Percentiles rank a stretch among this genome's conserved stretches.
phyloP scores from a whole-genome alignment of 768 basidiomycete genomes.

The Antrodiella citrinella region DNA sequence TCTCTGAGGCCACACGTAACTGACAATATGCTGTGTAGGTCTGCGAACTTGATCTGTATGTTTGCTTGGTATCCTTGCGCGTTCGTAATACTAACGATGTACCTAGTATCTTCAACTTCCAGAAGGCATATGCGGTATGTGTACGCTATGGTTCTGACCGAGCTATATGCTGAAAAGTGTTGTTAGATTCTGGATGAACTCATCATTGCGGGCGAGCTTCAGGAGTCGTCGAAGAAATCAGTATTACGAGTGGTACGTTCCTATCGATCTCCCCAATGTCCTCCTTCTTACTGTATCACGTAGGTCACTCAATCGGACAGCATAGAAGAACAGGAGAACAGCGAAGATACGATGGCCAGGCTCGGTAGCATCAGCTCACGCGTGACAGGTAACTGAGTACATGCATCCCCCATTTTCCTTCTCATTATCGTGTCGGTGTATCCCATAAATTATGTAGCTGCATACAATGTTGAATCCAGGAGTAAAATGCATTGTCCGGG shows the following conservation, averaged over 20 bases:
- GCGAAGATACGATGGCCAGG: constrained; percentile 74
- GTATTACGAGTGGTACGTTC: constrained; percentile 54
- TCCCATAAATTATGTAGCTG: neutral
- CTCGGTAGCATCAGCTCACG: constrained; percentile 42
- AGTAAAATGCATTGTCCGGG: neutral
- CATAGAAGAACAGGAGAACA: constrained; percentile 79
- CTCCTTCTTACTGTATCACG: neutral
- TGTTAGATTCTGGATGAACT: constrained; percentile 82
- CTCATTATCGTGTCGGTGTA: neutral
- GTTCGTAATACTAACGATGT: neutral
- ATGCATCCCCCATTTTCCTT: neutral
- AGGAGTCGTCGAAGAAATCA: constrained; percentile 79
- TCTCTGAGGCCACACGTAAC: neutral
- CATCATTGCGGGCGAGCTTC: constrained; percentile 88
- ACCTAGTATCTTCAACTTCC: constrained; percentile 90
- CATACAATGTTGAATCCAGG: neutral
- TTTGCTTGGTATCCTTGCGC: neutral
- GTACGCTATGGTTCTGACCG: neutral
- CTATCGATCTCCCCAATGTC: neutral
- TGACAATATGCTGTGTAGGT: constrained; percentile 38
- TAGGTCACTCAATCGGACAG: constrained; percentile 82
- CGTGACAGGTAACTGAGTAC: neutral
- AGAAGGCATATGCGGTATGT: constrained; percentile 83
- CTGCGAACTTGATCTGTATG: constrained; percentile 88
- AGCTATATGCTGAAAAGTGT: neutral